Percentiles rank a stretch among this genome's conserved stretches.
These are phyloP conservation scores for Beta vulgaris DNA, from an alignment of 148 eudicot genomes.

Conservation along the genomic window DNA sequence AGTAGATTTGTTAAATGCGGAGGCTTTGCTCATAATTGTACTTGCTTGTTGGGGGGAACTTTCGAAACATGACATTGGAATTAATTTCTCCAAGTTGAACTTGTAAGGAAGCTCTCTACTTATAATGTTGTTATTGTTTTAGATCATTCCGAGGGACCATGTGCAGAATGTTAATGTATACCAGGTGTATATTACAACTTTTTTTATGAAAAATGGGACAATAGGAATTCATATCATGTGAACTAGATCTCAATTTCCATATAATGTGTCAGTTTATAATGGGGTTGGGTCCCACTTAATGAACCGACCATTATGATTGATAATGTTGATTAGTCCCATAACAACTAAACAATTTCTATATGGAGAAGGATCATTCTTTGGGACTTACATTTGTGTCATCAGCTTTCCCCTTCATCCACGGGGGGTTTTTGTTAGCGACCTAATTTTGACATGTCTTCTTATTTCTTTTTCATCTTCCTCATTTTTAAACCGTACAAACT, in stretches of 20 bases:
- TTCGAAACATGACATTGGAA: neutral
- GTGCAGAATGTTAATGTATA: slow-evolving; percentile 15
- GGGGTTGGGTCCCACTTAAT: slow-evolving; percentile 22
- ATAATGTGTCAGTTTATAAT: slow-evolving; percentile 17
- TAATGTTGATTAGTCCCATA: slow-evolving; percentile 15
- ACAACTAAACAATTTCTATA: slow-evolving; percentile 13
- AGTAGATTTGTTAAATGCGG: no score
- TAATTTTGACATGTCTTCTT: neutral
- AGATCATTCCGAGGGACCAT: slow-evolving; percentile 14
- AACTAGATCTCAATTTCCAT: slow-evolving; percentile 18
- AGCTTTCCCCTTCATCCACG: slow-evolving; percentile 19
- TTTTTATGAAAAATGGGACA: neutral
- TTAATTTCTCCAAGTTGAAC: neutral
- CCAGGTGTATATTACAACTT: neutral
- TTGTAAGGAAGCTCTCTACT: neutral
- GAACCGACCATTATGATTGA: slow-evolving; percentile 36
- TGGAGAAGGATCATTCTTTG: slow-evolving; percentile 6
- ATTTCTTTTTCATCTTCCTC: neutral
- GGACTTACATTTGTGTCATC: slow-evolving; percentile 25
- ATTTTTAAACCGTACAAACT: no score
- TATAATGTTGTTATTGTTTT: neutral
- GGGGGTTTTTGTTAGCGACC: neutral
- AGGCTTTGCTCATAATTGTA: no score
- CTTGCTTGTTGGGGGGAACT: neutral
- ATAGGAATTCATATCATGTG: slow-evolving; percentile 23